Conservation (phyloP, 345 rosid genomes). For the Corymbia maculata region DNA sequence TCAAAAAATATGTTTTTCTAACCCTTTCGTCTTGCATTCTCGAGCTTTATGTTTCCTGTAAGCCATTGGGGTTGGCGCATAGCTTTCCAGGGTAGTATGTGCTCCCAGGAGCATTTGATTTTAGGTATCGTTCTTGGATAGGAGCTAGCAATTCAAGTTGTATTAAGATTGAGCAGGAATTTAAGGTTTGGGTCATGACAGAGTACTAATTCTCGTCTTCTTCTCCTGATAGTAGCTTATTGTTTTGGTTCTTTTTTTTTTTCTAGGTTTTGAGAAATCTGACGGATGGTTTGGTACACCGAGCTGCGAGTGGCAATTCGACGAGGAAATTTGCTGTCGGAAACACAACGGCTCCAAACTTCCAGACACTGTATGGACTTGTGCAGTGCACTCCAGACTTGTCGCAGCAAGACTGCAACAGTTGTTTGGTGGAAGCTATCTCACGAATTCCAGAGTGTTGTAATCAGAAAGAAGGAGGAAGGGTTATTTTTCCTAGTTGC, state of each 20-base stretch:
- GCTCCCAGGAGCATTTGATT: not conserved
- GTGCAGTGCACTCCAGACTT: not conserved
- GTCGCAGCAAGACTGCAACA: not conserved
- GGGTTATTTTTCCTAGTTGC: not conserved
- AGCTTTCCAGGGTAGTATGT: not conserved
- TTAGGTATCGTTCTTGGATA: not conserved
- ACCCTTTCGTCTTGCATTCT: not conserved
- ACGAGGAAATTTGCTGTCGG: not conserved
- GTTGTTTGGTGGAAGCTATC: not conserved
- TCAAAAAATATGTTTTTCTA: not conserved
- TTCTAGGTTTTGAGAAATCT: not conserved
- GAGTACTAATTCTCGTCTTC: not conserved
- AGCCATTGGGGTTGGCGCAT: too few relatives aligned
- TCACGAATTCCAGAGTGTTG: not conserved
- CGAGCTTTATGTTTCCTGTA: not conserved
- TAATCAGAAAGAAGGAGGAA: not conserved
- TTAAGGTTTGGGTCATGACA: fast-evolving
- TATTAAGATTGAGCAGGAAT: not conserved
- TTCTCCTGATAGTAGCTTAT: not conserved
- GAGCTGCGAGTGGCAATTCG: not conserved
- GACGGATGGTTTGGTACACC: not conserved
- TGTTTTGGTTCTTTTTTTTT: fast-evolving
- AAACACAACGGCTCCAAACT: not conserved
- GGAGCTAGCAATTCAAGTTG: not conserved
- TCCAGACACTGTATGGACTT: not conserved